Conservation (phyloP, 2,329 filamentous ascomycete genomes). For the Byssothecium circinans region DNA sequence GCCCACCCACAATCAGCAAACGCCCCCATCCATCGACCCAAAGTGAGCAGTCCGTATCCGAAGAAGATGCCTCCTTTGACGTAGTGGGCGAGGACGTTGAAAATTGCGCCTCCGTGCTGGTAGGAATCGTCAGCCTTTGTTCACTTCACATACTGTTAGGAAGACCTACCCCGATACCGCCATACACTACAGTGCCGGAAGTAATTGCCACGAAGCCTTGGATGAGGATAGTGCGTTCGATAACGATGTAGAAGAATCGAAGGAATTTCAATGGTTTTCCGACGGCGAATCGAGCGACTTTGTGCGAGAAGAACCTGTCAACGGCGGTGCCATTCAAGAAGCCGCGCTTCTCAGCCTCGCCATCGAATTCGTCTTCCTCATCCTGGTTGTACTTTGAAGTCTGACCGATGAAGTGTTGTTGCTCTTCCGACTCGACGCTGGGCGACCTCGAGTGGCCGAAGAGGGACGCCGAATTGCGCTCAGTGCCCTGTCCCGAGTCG, state of each 20-base stretch:
- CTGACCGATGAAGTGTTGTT: conserved; percentile 41
- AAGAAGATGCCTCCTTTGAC: conserved; percentile 95
- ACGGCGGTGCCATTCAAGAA: conserved; percentile 53
- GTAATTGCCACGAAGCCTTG: conserved; percentile 74
- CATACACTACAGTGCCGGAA: conserved; percentile 75
- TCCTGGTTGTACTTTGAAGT: conserved; percentile 42
- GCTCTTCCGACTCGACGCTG: conserved; percentile 51
- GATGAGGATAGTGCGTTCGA: conserved; percentile 77
- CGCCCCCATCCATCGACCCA: conserved; percentile 87
- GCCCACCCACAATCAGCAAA: conserved; percentile 93
- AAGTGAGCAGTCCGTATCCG: conserved; percentile 83
- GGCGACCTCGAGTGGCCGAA: conserved; percentile 67
- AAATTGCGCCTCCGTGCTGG: conserved; percentile 69
- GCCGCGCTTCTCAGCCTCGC: conserved; percentile 47
- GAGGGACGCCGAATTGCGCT: conserved; percentile 67
- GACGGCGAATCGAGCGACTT: conserved; percentile 60
- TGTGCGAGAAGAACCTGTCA: conserved; percentile 56
- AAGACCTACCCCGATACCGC: conserved; percentile 77
- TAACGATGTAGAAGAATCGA: conserved; percentile 62
- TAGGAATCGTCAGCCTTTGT: conserved; percentile 8
- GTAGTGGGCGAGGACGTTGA: conserved; percentile 88
- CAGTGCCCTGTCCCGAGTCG: conserved; percentile 65
- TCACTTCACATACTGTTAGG: neutral
- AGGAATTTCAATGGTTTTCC: conserved; percentile 59
- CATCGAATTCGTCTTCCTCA: conserved; percentile 52